A percentile compares a stretch with the other conserved stretches of the same genome.
Conservation (phyloP, 2,329 filamentous ascomycete genomes). For the Pseudogymnoascus sp. region DNA sequence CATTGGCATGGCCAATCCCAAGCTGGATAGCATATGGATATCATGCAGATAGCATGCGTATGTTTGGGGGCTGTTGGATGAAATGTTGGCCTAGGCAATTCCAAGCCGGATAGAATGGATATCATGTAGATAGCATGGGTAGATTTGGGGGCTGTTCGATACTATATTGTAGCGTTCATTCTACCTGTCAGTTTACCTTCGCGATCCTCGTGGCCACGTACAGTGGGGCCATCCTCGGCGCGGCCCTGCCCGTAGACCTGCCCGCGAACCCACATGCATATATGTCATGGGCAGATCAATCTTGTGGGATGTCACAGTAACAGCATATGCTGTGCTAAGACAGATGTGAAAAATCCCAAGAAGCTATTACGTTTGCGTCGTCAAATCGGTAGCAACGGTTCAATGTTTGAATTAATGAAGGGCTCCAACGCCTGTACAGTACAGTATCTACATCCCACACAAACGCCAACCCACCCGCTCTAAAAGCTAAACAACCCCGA, state of each 20-base stretch:
- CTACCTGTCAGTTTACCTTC: not conserved
- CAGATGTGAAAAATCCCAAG: not conserved
- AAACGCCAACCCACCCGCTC: not conserved
- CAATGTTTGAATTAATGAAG: not conserved
- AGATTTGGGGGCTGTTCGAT: not conserved
- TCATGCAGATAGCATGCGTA: not conserved
- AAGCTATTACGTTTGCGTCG: not conserved
- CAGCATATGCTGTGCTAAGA: not conserved
- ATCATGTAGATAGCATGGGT: not conserved
- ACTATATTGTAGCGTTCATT: no score
- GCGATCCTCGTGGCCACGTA: not conserved
- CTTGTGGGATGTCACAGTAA: no score
- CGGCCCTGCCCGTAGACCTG: not conserved
- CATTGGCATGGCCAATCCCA: not conserved
- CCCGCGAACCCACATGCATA: not conserved
- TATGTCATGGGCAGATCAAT: no score
- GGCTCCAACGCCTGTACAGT: not conserved
- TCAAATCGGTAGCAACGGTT: not conserved
- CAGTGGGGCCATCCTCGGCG: not conserved
- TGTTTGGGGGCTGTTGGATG: not conserved
- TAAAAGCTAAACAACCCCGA: conserved; percentile 36
- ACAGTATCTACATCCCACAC: not conserved
- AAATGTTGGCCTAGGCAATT: not conserved
- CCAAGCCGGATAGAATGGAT: not conserved
- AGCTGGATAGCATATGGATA: not conserved